Percentiles rank a stretch among this genome's conserved stretches.
These are phyloP conservation scores for Talaromyces sp. DNA, from an alignment of 2,329 filamentous ascomycete genomes.

Conservation along the genomic window DNA sequence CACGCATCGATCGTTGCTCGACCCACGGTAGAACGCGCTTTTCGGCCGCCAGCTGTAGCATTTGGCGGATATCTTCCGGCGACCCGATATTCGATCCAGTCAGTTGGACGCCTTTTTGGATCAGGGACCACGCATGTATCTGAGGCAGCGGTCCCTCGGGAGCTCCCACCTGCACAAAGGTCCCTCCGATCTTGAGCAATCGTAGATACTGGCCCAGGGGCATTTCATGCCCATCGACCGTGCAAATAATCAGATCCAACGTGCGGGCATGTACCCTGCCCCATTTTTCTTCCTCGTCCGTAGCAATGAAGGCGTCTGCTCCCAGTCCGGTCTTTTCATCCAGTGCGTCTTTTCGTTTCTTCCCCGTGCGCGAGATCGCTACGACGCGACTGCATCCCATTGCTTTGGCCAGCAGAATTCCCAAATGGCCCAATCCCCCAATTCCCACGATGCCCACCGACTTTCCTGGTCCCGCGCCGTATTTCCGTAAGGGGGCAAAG, in stretches of 20 bases:
- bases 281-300: constrained; percentile 53
- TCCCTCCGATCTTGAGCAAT: constrained; percentile 55
- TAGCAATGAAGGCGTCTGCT: constrained; percentile 53
- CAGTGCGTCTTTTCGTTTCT: constrained; percentile 49
- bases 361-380: constrained; percentile 48
- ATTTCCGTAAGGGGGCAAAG: constrained; percentile 53
- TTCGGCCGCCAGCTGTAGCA: constrained; percentile 39
- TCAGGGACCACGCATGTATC: constrained; percentile 54
- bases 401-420: constrained; percentile 64
- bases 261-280: constrained; percentile 41
- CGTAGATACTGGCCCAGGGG: constrained; percentile 57
- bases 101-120: constrained; percentile 51
- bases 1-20: constrained; percentile 34
- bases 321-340: constrained; percentile 38
- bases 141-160: constrained; percentile 55
- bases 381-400: constrained; percentile 60
- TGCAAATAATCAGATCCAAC: constrained; percentile 54
- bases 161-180: constrained; percentile 61
- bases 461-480: constrained; percentile 59
- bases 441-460: constrained; percentile 64
- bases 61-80: constrained; percentile 37
- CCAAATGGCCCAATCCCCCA: constrained; percentile 67
- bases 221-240: constrained; percentile 57
- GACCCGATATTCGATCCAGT: constrained; percentile 45
- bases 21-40: constrained; percentile 41